Evolutionary conservation across 2,329 filamentous ascomycete genomes (phyloP).

Genomic region (Aspergillus cejpii): DNA sequence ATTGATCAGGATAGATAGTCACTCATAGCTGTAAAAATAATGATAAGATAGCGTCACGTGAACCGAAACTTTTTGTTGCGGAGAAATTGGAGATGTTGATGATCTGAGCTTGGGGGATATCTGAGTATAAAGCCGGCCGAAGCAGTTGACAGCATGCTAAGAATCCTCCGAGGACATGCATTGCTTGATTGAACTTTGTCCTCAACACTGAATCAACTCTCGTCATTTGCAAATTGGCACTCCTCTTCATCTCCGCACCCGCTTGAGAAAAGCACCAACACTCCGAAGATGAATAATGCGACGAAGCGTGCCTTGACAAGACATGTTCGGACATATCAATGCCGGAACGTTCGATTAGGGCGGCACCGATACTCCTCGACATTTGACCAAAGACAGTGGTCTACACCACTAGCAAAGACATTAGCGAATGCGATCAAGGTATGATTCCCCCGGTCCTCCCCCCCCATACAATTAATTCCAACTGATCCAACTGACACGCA

Average conservation of each 20-base stretch:
- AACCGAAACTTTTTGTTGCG: background rate
- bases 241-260: no score
- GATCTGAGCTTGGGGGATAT: background rate
- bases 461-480: no score
- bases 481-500: conserved; percentile 6
- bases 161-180: background rate
- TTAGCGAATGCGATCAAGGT: conserved; percentile 82
- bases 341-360: conserved; percentile 10
- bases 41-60: conserved; percentile 10
- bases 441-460: conserved; percentile 28
- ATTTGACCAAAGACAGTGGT: conserved; percentile 61
- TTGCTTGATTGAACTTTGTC: background rate
- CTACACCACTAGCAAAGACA: conserved; percentile 82
- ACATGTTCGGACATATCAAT: conserved; percentile 19
- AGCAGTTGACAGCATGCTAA: background rate
- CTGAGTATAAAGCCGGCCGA: background rate
- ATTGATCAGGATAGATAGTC: background rate
- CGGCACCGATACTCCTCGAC: conserved; percentile 30
- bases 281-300: conserved; percentile 23
- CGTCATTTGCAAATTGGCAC: background rate
- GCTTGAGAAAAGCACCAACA: background rate
- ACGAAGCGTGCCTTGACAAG: conserved; percentile 26
- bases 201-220: background rate
- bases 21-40: background rate
- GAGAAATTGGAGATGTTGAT: background rate